phyloP scores from a whole-genome alignment of 495 filamentous ascomycete genomes.

The Xylaria flabelliformis region DNA sequence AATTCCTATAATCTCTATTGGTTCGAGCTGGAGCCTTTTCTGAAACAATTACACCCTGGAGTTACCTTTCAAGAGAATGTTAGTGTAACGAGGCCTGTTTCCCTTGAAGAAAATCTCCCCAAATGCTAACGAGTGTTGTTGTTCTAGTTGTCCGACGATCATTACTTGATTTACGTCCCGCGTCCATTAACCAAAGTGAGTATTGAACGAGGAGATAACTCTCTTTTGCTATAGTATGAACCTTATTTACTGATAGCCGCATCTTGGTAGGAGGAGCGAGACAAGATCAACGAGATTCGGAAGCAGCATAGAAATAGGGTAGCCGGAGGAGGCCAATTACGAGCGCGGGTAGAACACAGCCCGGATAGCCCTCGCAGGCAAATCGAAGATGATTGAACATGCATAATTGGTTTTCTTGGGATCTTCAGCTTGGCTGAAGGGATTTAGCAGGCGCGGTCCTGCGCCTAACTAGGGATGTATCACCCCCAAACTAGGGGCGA shows the following conservation, averaged over 20 bases:
- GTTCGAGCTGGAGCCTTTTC: slow-evolving; percentile 4
- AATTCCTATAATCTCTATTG: slow-evolving; percentile 15
- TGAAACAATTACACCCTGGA: slow-evolving; percentile 2
- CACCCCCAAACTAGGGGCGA: not conserved
- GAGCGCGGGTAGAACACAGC: slow-evolving; percentile 10
- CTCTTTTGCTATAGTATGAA: not conserved
- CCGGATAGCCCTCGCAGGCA: not conserved
- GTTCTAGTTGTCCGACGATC: slow-evolving; percentile 7
- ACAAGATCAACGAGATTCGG: slow-evolving; percentile 7
- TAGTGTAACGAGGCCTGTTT: not conserved
- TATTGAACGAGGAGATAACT: not conserved
- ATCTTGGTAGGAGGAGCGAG: slow-evolving; percentile 4
- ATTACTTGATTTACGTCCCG: slow-evolving; percentile 13
- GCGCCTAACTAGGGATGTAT: not conserved
- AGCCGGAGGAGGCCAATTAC: slow-evolving; percentile 1
- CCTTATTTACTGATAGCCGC: not conserved
- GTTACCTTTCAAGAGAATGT: slow-evolving; percentile 14
- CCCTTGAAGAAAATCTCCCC: not conserved
- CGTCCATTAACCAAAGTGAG: not conserved
- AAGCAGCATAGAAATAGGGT: not conserved
- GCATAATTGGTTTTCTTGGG: not conserved
- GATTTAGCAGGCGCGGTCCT: not conserved
- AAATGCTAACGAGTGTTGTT: not conserved
- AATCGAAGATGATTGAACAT: not conserved
- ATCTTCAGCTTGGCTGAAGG: not conserved